phyloP scores from a whole-genome alignment of 2,329 filamentous ascomycete genomes.

The Cryphonectria nitschkei region DNA sequence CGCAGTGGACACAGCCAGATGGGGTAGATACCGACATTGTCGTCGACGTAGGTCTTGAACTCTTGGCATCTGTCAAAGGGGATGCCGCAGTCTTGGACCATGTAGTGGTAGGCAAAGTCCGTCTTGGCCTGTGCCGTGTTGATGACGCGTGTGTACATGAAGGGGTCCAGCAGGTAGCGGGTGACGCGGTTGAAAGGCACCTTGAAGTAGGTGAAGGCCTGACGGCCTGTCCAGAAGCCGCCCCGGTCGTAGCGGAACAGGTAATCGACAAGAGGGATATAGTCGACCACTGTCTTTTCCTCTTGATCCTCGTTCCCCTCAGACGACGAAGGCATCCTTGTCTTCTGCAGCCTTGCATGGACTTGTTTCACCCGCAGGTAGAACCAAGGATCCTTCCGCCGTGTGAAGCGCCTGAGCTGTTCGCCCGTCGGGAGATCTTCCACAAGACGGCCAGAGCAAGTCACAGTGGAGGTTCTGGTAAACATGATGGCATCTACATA shows the following conservation, averaged over 20 bases:
- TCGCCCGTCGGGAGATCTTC: conserved; percentile 46
- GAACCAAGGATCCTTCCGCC: conserved; percentile 70
- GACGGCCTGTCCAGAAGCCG: conserved; percentile 68
- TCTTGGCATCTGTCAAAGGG: conserved; percentile 47
- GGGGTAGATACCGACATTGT: conserved; percentile 52
- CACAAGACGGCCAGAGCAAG: conserved; percentile 64
- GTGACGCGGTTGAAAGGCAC: conserved; percentile 68
- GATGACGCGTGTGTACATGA: conserved; percentile 66
- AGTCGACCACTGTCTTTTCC: conserved; percentile 34
- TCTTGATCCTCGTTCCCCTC: no score
- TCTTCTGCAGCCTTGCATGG: conserved; percentile 34
- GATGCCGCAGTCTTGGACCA: conserved; percentile 67
- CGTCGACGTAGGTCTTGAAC: conserved; percentile 54
- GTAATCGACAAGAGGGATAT: conserved; percentile 66
- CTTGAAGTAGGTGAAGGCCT: conserved; percentile 67
- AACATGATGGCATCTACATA: conserved; percentile 75
- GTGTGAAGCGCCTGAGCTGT: conserved; percentile 54
- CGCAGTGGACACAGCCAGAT: conserved; percentile 61
- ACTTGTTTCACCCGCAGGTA: conserved; percentile 66
- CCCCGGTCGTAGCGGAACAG: conserved; percentile 73
- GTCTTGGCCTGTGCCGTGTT: conserved; percentile 20
- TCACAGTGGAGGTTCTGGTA: conserved; percentile 54
- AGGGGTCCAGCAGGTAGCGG: conserved; percentile 62
- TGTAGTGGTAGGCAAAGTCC: conserved; percentile 53
- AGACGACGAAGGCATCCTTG: conserved; percentile 23